Conservation (phyloP, 2,329 filamentous ascomycete genomes). For the Cladosporium cucumerinum region DNA sequence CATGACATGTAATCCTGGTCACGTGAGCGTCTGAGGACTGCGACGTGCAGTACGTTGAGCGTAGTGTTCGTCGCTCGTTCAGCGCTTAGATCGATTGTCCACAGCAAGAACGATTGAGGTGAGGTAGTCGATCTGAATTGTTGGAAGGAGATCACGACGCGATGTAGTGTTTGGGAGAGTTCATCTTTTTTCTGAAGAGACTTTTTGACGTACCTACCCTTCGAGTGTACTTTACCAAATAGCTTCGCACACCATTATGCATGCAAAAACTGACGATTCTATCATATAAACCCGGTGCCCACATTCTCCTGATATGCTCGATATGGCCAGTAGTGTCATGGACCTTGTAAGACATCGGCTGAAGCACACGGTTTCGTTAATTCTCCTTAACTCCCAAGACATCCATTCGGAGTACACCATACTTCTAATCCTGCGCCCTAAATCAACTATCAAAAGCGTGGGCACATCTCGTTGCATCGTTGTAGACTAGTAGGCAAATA, state of each 20-base stretch:
- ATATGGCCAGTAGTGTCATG: too few species aligned
- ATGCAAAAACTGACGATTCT: background rate
- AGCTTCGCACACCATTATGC: background rate
- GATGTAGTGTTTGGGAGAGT: background rate
- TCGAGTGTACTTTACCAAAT: background rate
- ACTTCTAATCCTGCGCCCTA: too few species aligned
- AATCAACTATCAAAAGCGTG: too few species aligned
- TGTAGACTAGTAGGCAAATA: too few species aligned
- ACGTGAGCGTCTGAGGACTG: background rate
- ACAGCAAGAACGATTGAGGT: background rate
- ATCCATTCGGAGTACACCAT: too few species aligned
- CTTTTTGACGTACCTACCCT: background rate
- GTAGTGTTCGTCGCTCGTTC: conserved; percentile 6
- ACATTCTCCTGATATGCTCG: too few species aligned
- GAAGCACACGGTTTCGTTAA: too few species aligned
- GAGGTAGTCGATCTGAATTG: too few species aligned
- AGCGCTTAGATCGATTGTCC: conserved; percentile 9
- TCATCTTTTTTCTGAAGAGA: background rate
- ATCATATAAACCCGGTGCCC: too few species aligned
- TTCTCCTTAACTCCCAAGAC: too few species aligned
- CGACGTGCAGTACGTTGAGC: conserved; percentile 16
- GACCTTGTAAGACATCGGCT: too few species aligned
- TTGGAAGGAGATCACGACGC: background rate
- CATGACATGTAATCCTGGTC: background rate
- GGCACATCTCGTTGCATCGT: too few species aligned